Base-by-base conservation (phyloP, 768 basidiomycete species). In the Tylopilus balloui region DNA sequence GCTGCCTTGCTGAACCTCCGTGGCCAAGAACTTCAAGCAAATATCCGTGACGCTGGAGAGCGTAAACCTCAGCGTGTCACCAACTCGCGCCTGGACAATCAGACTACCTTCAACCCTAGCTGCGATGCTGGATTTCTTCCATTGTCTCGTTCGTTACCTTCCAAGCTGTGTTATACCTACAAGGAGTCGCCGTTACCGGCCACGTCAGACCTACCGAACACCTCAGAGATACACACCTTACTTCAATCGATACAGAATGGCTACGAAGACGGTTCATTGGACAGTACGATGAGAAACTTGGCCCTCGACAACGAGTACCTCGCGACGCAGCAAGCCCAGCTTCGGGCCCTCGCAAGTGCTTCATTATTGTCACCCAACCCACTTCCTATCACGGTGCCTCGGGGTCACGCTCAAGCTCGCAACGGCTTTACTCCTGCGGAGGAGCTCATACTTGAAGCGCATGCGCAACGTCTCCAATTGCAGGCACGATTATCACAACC, bases 1-100 rank as follows among this genome's bases (percentile, higher is more conserved):
- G 87, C 87, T 6, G 78, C 87, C 1, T 65, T 90, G 20, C 77
- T 90, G 46, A 90, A 87, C 59, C 74, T 88, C 36, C 83, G 78
- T 46, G 87, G 87, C 6, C 79, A 83, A 45, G 83, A 86, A 19
- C 61, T 60, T 48, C 73, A 69, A 58, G 15, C 46, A 38, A 51
- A 48, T 19, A 21, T 34, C 19, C 50, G 47, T 25, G 48, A 53
- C 25, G 21, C 24, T 2, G 31, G 49, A 15, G 47, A 35, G 38
- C 11, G 50, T 34, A 48, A 60, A 34, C 45, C 53, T 10, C 54
- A 54, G 42, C 49, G 51, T 32, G 29, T 17, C 27, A 3, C 34
- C 41, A 52, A 45, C 38, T n/a, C 42, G 8, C 45, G 28, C 31
- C n/a, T 50, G 6, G 52, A 54, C 23, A 38, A 14, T 29, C 54